Evolutionary conservation across 2,329 filamentous ascomycete genomes (phyloP), one percentile per base, ranked within the genome.

Genomic region (Ophiocordyceps australis): DNA sequence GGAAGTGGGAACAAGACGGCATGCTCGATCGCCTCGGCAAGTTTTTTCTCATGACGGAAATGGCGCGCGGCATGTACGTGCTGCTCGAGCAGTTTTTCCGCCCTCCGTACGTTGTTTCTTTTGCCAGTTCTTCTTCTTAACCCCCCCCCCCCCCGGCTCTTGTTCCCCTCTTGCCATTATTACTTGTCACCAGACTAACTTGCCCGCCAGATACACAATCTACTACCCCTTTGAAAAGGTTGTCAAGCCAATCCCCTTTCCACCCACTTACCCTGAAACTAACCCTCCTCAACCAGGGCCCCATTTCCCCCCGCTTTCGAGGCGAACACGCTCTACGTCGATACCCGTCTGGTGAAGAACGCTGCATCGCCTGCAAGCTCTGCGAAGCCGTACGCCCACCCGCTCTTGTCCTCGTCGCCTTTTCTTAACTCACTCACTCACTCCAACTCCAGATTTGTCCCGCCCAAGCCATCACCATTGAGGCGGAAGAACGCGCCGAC

Each of bases 301-400:
- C 89, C 32, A 94, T 98, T 51, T 94, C 85, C 19, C 89, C 89
- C 33, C 78, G 89, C 41, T 98, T 98, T 73, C 80, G 89, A 54
- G 89, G 89, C 51, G 89, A 98, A 57, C 89, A 98, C 60, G 89
- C 89, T 38, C 68, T 98, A 36, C 75, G 89, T 54, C 74, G 89
- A 46, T 98, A 98, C 55, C 89, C 89, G 17, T 91, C 86, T 4
- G 89, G 89, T 39, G 89, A 98, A 60, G 89, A 98, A 63, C 79
- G 89, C 42, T 98, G 89, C 65, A 98, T 98, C 56, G 89, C 89
- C 41, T 98, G 89, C 79, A 98, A 98, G 66, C 74, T 98, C 31
- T 98, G 89, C 60, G 89, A 98, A 61, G 89, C 89, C 42, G 65
- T 73, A 54, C 21, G 50, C 43, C 6, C 20, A 9, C 14, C 15